phyloP scores from a whole-genome alignment of 2,329 filamentous ascomycete species.

The Trichoderma brevicompactum region DNA sequence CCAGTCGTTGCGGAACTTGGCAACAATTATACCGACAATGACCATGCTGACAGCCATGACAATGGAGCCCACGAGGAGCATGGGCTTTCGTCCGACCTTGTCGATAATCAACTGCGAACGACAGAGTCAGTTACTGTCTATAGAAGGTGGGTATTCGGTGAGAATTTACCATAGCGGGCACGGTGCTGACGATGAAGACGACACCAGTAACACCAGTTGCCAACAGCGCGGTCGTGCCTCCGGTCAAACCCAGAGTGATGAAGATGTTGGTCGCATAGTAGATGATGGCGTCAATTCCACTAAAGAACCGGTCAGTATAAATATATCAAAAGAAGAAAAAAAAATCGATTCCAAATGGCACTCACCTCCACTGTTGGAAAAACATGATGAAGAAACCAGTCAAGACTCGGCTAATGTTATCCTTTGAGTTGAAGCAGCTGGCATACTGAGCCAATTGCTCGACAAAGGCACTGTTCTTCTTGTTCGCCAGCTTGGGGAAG shows the following conservation, averaged over 20 bases:
- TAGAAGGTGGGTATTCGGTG: background rate
- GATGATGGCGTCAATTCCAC: conserved; percentile 50
- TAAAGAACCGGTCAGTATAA: background rate
- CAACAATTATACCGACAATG: conserved; percentile 72
- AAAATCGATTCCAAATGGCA: background rate
- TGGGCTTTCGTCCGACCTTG: conserved; percentile 64
- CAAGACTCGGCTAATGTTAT: conserved; percentile 65
- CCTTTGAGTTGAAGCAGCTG: conserved; percentile 51
- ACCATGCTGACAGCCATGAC: conserved; percentile 74
- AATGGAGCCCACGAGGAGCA: conserved; percentile 67
- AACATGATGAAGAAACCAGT: conserved; percentile 65
- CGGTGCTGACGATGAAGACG: conserved; percentile 69
- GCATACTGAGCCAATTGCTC: conserved; percentile 56
- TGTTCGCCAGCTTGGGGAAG: conserved; percentile 50
- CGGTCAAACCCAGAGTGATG: conserved; percentile 62
- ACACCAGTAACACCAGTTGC: conserved; percentile 75
- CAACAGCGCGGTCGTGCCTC: conserved; percentile 58
- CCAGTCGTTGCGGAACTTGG: conserved; percentile 64
- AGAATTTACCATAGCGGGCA: conserved; percentile 58
- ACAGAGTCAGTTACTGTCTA: background rate
- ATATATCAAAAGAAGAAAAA: too few species aligned
- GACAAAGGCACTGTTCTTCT: conserved; percentile 48
- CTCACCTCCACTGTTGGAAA: conserved; percentile 52
- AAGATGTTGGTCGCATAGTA: conserved; percentile 77
- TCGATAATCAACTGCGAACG: conserved; percentile 60